Evolutionary conservation across 73 alveolate genomes (phyloP), one percentile per base, ranked within the genome.

Genomic region (Paramecium octaurelia): DNA sequence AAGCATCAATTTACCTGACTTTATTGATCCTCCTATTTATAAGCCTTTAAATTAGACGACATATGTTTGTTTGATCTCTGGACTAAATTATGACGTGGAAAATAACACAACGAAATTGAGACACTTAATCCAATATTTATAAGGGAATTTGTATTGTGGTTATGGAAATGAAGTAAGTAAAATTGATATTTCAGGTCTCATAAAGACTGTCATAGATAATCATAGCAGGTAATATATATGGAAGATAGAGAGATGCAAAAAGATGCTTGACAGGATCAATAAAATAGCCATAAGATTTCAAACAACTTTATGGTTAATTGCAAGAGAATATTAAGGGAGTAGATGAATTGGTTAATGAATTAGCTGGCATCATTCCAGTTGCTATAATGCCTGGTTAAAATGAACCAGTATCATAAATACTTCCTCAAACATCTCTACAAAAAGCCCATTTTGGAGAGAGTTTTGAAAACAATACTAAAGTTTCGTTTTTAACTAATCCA

Each of bases 181-280:
- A 75, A 75, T 35, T 14, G 1, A 24, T 68, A 68, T 9, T 6
- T 21, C 1, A 75, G 88, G 8, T 75, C 3, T 75, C 91, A 0
- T 29, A n/a, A 75, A 38, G 38, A 6, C 2, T 75, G 38, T 75
- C 68, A 24, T 46, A 44, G 21, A 48, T 80, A 10, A 46, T 80
- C 2, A 80, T 80, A 18, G 91, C 76, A 43, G 91, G 91, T 12
- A 80, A 80, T 80, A 21, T 80, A 35, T 80, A 44, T 80, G 76
- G 38, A 43, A 40, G 11, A 36, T 18, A 40, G 46, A 43, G 23
- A 12, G 42, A 73, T 12, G 14, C 24, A 24, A 31, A 46, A 24
- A 73, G 29, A 6, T 42, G 76, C 46, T 80, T 75, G 18, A 36
- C 59, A 34, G 69, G 91, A 18, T 18, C 91, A 23, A 44, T 80